Evolutionary conservation across 148 eudicot genomes (phyloP), one percentile per base, ranked within the genome.

Genomic region (Camellia japonica): DNA sequence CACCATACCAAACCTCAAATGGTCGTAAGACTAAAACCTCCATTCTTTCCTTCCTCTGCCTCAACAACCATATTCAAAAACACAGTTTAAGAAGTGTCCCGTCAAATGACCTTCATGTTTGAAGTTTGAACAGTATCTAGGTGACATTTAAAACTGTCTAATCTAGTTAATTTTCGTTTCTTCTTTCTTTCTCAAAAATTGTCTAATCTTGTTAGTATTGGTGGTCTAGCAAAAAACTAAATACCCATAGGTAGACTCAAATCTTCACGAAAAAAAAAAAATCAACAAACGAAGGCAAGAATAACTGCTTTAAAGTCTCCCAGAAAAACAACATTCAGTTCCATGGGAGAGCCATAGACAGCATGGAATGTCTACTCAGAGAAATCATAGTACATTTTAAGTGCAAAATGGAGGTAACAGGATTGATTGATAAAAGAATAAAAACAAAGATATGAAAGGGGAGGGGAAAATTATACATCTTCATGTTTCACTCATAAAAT

Each of bases 391-490:
- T 58, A 71, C 71, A 72, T 72, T 46, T 61, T 49, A 66, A 44
- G 56, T 46, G 6, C 78, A 61, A 49, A 6, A 81, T 47, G 7
- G 23, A 81, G 20, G 65, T 18, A 15, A 51, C 71, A 77, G 54
- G 55, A 65, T 47, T 30, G 70, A 30, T 10, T 30, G 52, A 7
- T 49, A 49, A 77, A 19, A 11, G 47, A 2, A 77, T 52, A 20
- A 49, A 49, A 46, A 60, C 18, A 14, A 52, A 3, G 20, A 52
- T 23, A 3, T 14, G 43, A 47, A 69, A 18, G 70, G 51, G 23
- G 62, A 52, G 61, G 80, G 38, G 13, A 44, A 70, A 81, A 30
- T 71, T 52, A 41, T 62, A 64, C 69, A 77, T 71, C 66, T 64
- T 41, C 6, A 49, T 49, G 52, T 49, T 49, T 49, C 80, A 69